Conservation (phyloP, 202 grass and related monocot species). For the Thinopyrum obtusiflorum region DNA sequence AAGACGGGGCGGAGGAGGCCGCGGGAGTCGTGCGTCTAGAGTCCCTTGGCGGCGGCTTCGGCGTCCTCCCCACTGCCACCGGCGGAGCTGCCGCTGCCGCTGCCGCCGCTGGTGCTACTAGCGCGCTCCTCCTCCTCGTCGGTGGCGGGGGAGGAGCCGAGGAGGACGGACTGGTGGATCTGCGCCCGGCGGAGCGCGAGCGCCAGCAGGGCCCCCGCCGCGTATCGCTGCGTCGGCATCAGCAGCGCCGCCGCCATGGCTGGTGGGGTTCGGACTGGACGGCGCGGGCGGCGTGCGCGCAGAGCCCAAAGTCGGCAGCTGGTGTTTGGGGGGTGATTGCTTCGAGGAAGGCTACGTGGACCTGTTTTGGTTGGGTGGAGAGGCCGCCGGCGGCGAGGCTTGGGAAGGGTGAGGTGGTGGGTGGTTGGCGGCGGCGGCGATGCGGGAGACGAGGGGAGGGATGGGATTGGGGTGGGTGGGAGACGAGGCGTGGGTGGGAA, state of each 20-base stretch:
- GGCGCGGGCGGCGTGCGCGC: neutral
- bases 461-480: too few species aligned
- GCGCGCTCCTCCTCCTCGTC: constrained; percentile 40
- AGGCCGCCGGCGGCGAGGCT: too few species aligned
- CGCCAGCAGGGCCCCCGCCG: constrained; percentile 83
- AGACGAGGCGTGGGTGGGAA: too few species aligned
- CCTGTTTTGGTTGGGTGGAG: neutral
- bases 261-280: neutral
- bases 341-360: neutral
- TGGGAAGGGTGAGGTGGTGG: too few species aligned
- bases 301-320: too few species aligned
- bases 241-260: constrained; percentile 65
- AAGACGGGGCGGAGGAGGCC: constrained; percentile 95
- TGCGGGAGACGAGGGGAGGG: too few species aligned
- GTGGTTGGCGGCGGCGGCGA: too few species aligned
- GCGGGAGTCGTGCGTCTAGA: constrained; percentile 91
- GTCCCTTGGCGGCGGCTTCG: constrained; percentile 16
- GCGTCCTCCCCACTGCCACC: constrained; percentile 17
- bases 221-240: constrained; percentile 78
- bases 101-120: constrained; percentile 35
- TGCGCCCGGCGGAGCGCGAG: constrained; percentile 86
- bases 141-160: constrained; percentile 40
- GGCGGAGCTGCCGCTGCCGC: constrained; percentile 35
- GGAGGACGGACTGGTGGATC: constrained; percentile 79
- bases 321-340: too few species aligned